Evolutionary conservation across 148 eudicot genomes (phyloP).

Genomic region (Limonium bicolor): DNA sequence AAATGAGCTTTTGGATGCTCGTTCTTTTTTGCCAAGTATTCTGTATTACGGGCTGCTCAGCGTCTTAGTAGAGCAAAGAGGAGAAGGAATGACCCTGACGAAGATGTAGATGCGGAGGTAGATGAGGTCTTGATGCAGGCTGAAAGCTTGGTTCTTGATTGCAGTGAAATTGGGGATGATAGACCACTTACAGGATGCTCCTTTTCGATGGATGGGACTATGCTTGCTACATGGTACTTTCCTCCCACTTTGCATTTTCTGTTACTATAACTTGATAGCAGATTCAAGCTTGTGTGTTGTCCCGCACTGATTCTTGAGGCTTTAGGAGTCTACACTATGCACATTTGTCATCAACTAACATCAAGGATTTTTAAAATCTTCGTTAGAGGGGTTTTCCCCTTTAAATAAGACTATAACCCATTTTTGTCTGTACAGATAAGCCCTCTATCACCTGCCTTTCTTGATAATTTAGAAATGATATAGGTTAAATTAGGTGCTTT

Average conservation of each 20-base stretch:
- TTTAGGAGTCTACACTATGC: too few species aligned
- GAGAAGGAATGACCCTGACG: conserved; percentile 86
- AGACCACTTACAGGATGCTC: conserved; percentile 85
- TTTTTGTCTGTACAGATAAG: too few species aligned
- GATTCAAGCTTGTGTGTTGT: background rate
- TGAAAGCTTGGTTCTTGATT: conserved; percentile 41
- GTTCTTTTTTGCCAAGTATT: conserved; percentile 55
- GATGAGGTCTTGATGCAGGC: conserved; percentile 74
- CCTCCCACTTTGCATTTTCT: background rate
- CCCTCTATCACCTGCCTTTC: too few species aligned
- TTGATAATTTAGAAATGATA: too few species aligned
- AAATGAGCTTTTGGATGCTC: conserved; percentile 41
- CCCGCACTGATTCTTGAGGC: too few species aligned
- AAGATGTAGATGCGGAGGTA: conserved; percentile 80
- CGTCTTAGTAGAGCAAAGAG: conserved; percentile 67
- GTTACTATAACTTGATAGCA: background rate
- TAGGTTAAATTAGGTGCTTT: too few species aligned
- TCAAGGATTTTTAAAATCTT: too few species aligned
- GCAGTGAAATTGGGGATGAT: conserved; percentile 89
- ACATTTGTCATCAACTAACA: too few species aligned
- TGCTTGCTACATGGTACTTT: conserved; percentile 80
- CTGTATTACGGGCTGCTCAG: conserved; percentile 43
- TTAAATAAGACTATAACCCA: too few species aligned
- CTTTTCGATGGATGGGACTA: conserved; percentile 53
- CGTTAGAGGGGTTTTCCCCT: too few species aligned